Evolutionary conservation across 768 basidiomycete species (phyloP).

Genomic region (Leucosporidium scottii): DNA sequence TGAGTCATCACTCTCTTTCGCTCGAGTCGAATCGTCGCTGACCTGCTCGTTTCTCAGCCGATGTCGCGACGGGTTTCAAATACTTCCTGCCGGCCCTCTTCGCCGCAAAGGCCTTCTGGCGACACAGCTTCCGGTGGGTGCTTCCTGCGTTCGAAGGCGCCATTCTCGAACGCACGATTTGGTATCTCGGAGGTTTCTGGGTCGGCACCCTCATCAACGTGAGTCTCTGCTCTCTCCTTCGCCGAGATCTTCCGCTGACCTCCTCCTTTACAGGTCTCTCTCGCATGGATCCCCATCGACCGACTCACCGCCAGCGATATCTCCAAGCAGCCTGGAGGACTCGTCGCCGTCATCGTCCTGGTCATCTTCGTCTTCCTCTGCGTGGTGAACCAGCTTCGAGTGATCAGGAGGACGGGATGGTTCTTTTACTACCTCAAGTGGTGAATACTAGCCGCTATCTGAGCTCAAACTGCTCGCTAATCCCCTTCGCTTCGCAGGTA

Average conservation of each 20-base stretch:
- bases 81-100: slow-evolving; percentile 72
- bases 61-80: slow-evolving; percentile 63
- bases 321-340: slow-evolving; percentile 52
- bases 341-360: slow-evolving; percentile 52
- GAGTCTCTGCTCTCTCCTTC: slow-evolving; percentile 42
- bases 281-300: slow-evolving; percentile 57
- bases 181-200: slow-evolving; percentile 74
- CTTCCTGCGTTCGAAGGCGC: slow-evolving; percentile 60
- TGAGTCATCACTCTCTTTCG: neutral
- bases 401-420: slow-evolving; percentile 79
- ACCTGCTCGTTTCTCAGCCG: slow-evolving; percentile 50
- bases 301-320: slow-evolving; percentile 67
- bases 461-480: neutral
- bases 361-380: slow-evolving; percentile 55
- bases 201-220: slow-evolving; percentile 67
- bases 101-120: slow-evolving; percentile 71
- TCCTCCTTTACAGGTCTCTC: slow-evolving; percentile 13
- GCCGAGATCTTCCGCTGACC: neutral
- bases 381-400: slow-evolving; percentile 60
- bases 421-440: slow-evolving; percentile 67
- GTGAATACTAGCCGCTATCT: too few species aligned
- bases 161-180: slow-evolving; percentile 65
- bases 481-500: slow-evolving; percentile 27
- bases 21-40: too few species aligned
- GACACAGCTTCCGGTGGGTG: slow-evolving; percentile 64